Base-by-base conservation (phyloP, 495 filamentous ascomycete genomes). In the Penicillium ucsense region DNA sequence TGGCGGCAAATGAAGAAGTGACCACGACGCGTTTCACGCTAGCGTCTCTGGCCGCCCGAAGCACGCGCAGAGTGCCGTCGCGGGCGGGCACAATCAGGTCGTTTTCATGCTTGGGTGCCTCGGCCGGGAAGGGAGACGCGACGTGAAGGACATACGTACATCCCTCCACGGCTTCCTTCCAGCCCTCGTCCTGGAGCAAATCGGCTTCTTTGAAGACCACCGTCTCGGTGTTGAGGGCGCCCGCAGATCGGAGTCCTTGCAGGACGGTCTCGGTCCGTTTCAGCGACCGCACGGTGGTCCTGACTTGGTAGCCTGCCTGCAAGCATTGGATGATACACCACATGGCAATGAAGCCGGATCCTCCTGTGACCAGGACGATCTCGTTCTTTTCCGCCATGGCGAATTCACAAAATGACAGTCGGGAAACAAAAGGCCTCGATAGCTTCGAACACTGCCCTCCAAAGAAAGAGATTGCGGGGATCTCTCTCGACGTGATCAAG, bases 71-170 rank as follows among this genome's bases (percentile, higher is more conserved):
- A 5, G 49, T 51, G 11, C 49, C 49, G 3, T 51, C 49, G 2
- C 49, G 49, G 12, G 49, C 49, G 44, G 49, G 49, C 3, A 38
- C 32, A 7, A 51, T 51, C 38, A 51, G 12, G 5, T 51, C 49
- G 10, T 51, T 38, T 11, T 51, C 49, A 12, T 47, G 5, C 12
- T 51, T 47, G 8, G 49, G 49, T 3, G 38, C 33, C 8, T 38
- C 38, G 3, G 38, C 11, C 2, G 49, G 49, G 10, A 47, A 47
- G 8, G 49, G 49, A 0, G 49, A 51, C 8, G 49, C 49, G 34
- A 51, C 44, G 10, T 47, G 49, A 8, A 51, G 43, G n/a, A 51
- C 39, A 35, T 51, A 51, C 5, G 8, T 47, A 45, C 49, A 51
- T 35, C 44, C 44, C 12, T 43, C 7, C 4, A 47, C 49, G n/a